Evolutionary conservation across 2,329 filamentous ascomycete genomes (phyloP), one percentile per base, ranked within the genome.

Genomic region (Xylariaceae sp.): DNA sequence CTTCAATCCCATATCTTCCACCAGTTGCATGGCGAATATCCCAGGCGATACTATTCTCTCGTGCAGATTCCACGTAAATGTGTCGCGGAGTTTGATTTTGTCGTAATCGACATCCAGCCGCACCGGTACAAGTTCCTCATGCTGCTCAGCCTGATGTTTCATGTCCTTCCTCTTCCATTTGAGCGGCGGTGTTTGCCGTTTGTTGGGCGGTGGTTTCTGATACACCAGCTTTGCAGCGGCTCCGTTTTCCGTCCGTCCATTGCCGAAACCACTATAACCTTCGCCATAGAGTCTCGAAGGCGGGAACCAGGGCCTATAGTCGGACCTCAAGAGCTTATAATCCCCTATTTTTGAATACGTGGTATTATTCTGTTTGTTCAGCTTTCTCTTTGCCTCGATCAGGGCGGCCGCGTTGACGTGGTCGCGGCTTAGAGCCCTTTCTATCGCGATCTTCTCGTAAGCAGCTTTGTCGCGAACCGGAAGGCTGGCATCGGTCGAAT

Each of bases 41-140:
- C 94, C 84, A 14, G 83, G 78, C 15, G 78, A 74, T 3, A 94
- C 77, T 9, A 92, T 74, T 42, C 89, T 83, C 60, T 98, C 92
- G 65, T 96, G 87, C 24, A 97, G 73, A 62, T 98, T 98, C 89
- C 90, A 98, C 3, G 92, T 97, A 52, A 98, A 96, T 1, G 92
- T 97, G 63, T 98, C 92, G 60, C 92, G 85, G 44, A 98, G 73
- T 64, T 92, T 92, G 53, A 97, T 78, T 67, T 94, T 95, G 51
- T 97, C 90, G 75, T 86, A 85, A 56, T 98, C 92, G 34, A 97
- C 86, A 54, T 98, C 92, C 38, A 98, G 67, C 33, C 92, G 79
- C 50, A 98, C 76, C 3, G 92, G 92, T 1, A 97, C 86, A 38
- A 98, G 69, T 58, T 96, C 88, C 61, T 98, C 92, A 37, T 87